These are phyloP conservation scores for Dactylellina cionopaga DNA, from an alignment of 2,329 filamentous ascomycete species.

Conservation along the genomic window DNA sequence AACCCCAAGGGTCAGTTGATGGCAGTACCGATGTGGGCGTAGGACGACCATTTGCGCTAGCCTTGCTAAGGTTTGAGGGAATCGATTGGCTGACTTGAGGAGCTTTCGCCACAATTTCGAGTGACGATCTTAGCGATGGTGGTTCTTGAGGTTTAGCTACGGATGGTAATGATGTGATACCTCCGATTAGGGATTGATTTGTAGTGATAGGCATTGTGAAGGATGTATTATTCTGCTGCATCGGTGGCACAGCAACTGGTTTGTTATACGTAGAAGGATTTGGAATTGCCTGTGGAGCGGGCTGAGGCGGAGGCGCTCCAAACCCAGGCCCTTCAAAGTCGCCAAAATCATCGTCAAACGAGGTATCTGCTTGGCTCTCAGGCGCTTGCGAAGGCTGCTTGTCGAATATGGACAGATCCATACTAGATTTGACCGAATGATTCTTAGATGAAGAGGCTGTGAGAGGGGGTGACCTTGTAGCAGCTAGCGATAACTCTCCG, in stretches of 20 bases:
- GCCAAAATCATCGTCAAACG: slow-evolving; percentile 50
- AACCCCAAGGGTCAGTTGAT: slow-evolving; percentile 43
- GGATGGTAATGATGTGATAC: neutral
- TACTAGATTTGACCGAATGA: slow-evolving; percentile 14
- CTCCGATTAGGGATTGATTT: neutral
- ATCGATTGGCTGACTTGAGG: neutral
- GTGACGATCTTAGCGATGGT: slow-evolving; percentile 13
- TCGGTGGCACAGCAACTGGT: slow-evolving; percentile 1
- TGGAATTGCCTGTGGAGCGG: neutral
- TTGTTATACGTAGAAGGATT: neutral
- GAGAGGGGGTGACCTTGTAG: slow-evolving; percentile 33
- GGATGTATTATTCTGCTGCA: slow-evolving; percentile 1
- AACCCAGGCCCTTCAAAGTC: slow-evolving; percentile 41
- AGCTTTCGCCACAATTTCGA: slow-evolving; percentile 41
- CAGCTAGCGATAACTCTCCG: slow-evolving; percentile 36
- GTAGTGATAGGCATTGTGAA: neutral
- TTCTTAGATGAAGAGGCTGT: slow-evolving; percentile 10
- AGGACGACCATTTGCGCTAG: neutral
- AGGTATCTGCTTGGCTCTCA: slow-evolving; percentile 18
- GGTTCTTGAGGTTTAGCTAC: neutral
- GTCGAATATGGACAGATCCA: slow-evolving; percentile 37
- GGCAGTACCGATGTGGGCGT: neutral
- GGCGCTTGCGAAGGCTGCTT: slow-evolving; percentile 13
- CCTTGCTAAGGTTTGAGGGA: neutral
- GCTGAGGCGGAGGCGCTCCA: slow-evolving; percentile 8